These are phyloP conservation scores for Saccharomycopsis microspora DNA, from an alignment of 805 yeast species.

Conservation along the genomic window DNA sequence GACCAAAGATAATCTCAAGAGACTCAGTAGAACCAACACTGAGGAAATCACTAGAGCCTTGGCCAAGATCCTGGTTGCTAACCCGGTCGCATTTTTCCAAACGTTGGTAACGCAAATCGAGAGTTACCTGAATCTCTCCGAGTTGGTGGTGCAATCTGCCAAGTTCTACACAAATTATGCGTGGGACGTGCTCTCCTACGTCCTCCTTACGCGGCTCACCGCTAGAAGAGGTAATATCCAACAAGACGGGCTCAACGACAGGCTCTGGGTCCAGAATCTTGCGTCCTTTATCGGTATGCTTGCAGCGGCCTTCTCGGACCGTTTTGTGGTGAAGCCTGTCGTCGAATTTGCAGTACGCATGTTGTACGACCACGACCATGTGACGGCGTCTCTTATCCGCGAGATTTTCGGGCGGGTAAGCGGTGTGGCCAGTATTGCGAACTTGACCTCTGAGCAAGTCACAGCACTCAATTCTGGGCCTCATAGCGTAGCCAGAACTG, in stretches of 20 bases:
- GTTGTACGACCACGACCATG: conserved; percentile 45
- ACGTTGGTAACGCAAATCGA: conserved; percentile 75
- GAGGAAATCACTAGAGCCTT: conserved; percentile 60
- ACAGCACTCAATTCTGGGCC: conserved; percentile 51
- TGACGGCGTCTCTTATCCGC: conserved; percentile 51
- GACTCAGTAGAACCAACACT: conserved; percentile 74
- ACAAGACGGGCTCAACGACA: conserved; percentile 67
- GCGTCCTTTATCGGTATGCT: conserved; percentile 70
- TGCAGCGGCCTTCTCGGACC: conserved; percentile 37
- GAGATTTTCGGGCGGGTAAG: conserved; percentile 65
- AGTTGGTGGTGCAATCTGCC: conserved; percentile 69
- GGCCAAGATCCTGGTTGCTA: conserved; percentile 59
- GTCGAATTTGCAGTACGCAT: conserved; percentile 49
- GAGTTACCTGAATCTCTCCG: conserved; percentile 79
- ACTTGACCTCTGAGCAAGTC: conserved; percentile 56
- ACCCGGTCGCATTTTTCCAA: conserved; percentile 68
- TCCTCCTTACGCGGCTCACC: conserved; percentile 58
- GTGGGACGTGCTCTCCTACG: conserved; percentile 77
- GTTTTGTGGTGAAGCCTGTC: conserved; percentile 53
- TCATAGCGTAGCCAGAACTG: conserved; percentile 39
- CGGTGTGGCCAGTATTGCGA: conserved; percentile 62
- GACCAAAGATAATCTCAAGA: conserved; percentile 65
- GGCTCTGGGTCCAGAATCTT: conserved; percentile 79
- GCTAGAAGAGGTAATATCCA: conserved; percentile 59
- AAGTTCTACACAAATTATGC: conserved; percentile 63